Evolutionary conservation across 2,329 filamentous ascomycete genomes (phyloP), one percentile per base, ranked within the genome.

Genomic region (Gnomoniopsis sp.): DNA sequence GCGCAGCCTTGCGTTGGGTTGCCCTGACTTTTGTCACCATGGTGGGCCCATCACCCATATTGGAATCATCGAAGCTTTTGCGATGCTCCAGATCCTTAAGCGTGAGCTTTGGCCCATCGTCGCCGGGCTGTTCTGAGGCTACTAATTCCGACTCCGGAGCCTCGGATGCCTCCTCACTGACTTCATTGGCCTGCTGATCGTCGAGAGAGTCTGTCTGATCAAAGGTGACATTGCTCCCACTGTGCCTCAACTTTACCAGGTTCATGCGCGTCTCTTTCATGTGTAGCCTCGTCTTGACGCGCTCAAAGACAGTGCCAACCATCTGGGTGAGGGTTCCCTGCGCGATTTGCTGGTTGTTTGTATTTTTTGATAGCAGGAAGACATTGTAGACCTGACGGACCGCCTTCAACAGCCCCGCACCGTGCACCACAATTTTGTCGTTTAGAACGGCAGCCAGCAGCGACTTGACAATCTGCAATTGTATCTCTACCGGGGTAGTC

Each of bases 331-430:
- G 78, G 3, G 95, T 97, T 2, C 95, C 95, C 72, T 99, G 96
- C 1, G 96, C 96, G 52, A 98, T 91, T 73, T 96, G 93, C 77
- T 99, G 95, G 71, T 98, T 99, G 58, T 91, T 86, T 63, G 89
- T 96, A 64, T 88, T 96, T 70, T 95, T 92, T 65, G 93, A 98
- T 53, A 98, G 85, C 61, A 99, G 81, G 74, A 99, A 99, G 66
- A 99, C 96, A 77, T 99, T 99, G 80, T 99, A 99, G 59, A 97
- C 96, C 74, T 98, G 91, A 66, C 95, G 89, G 64, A 99, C 92
- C 56, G 95, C 93, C 78, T 99, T 99, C 64, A 99, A 81, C 62
- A 99, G 82, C 63, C 95, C 96, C 41, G 95, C 93, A 60, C 95
- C 95, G 72, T 99, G 95, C 2, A 99, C 96, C 47, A 99, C 92